These are phyloP conservation scores for Trypanosoma conorhini DNA, from an alignment of 208 protist genomes.

Conservation along the genomic window DNA sequence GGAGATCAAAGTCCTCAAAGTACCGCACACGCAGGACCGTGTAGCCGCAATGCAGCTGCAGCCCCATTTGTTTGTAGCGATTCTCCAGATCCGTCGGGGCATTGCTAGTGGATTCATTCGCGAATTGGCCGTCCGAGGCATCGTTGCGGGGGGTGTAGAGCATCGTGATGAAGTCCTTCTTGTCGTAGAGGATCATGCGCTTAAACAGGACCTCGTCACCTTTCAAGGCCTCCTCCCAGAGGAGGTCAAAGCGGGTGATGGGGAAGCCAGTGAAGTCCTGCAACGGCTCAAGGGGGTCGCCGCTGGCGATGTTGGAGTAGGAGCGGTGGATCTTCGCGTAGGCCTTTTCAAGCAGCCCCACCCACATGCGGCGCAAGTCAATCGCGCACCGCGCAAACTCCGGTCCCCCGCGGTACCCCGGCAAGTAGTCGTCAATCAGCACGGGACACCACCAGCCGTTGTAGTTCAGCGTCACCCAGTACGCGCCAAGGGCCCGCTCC, in stretches of 20 bases:
- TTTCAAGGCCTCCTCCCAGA: constrained; percentile 45
- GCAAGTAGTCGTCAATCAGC: constrained; percentile 82
- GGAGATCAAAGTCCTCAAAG: constrained; percentile 62
- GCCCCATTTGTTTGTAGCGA: constrained; percentile 58
- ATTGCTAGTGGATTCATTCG: constrained; percentile 38
- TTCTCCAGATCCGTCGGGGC: constrained; percentile 44
- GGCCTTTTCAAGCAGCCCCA: constrained; percentile 80
- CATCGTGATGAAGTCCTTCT: constrained; percentile 53
- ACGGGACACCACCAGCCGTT: constrained; percentile 77
- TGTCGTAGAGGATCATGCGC: constrained; percentile 47
- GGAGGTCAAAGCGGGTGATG: constrained; percentile 41
- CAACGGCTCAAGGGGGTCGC: constrained; percentile 72
- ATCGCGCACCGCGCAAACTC: constrained; percentile 57
- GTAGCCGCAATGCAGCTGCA: constrained; percentile 71
- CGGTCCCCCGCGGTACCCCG: constrained; percentile 51
- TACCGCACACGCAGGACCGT: constrained; percentile 44
- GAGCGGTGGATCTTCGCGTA: constrained; percentile 87
- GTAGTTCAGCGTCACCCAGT: constrained; percentile 77
- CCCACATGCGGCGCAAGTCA: constrained; percentile 83
- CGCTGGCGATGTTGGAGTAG: constrained; percentile 80
- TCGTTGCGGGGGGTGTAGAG: constrained; percentile 62
- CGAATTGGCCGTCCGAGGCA: constrained; percentile 34
- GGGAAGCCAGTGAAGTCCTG: constrained; percentile 75
- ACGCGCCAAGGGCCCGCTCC: constrained; percentile 68
- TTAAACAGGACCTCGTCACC: constrained; percentile 60